A percentile compares a stretch with the other conserved stretches of the same genome.
Evolutionary conservation across 108 stramenopile genomes (phyloP).

Genomic region (Asterionellopsis glacialis): DNA sequence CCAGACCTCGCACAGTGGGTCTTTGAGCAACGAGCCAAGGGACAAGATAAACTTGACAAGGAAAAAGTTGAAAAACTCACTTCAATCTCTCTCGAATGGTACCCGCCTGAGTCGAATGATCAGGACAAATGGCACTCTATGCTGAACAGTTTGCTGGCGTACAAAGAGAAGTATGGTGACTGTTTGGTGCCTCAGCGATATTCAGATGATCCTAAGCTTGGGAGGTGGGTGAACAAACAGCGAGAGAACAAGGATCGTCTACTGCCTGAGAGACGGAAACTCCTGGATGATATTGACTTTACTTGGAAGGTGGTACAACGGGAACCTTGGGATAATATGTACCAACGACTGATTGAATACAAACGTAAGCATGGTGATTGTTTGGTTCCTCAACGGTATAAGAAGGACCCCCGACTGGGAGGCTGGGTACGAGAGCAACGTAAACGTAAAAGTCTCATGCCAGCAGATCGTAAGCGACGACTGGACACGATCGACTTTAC

Average conservation of each 20-base stretch:
- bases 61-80: too few relatives aligned
- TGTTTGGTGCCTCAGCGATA: conserved; percentile 28
- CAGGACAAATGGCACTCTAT: conserved; percentile 13
- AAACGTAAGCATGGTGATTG: conserved; percentile 30
- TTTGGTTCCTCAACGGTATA: conserved; percentile 32
- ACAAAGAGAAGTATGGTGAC: conserved; percentile 21
- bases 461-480: conserved; percentile 29
- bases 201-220: conserved; percentile 13
- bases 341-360: conserved; percentile 21
- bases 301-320: too few relatives aligned
- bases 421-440: conserved; percentile 41
- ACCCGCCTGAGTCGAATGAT: neutral
- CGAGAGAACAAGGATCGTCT: neutral
- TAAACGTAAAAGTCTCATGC: conserved; percentile 21
- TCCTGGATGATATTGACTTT: too few relatives aligned
- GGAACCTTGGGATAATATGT: conserved; percentile 22
- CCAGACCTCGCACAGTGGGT: conserved; percentile 58
- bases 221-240: conserved; percentile 41
- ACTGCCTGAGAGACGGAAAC: too few relatives aligned
- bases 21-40: conserved; percentile 36
- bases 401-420: conserved; percentile 31
- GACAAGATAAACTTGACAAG: too few relatives aligned
- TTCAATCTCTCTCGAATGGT: too few relatives aligned
- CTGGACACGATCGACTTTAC: conserved; percentile 43
- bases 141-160: conserved; percentile 15